A percentile compares a stretch with the other conserved stretches of the same genome.
phyloP scores from a whole-genome alignment of 2,329 filamentous ascomycete genomes.

The Xylariaceae sp. region DNA sequence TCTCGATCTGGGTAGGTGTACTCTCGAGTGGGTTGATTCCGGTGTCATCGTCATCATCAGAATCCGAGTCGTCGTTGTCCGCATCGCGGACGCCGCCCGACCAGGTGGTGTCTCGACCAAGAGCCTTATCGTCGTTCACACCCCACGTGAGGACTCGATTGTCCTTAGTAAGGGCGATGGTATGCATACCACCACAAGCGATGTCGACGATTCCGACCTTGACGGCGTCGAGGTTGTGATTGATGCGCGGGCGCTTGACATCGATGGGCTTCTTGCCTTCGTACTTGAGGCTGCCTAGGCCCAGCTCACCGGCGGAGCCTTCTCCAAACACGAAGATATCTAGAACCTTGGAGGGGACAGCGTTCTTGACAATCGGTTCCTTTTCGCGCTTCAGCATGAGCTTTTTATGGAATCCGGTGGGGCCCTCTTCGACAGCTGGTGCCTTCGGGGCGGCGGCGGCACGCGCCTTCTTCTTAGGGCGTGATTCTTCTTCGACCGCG shows the following conservation, averaged over 20 bases:
- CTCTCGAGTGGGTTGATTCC: conserved; percentile 68
- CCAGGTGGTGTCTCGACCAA: conserved; percentile 63
- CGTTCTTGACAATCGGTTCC: conserved; percentile 20
- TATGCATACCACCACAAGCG: conserved; percentile 66
- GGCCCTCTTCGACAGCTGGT: not conserved
- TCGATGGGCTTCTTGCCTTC: conserved; percentile 46
- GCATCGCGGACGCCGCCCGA: conserved; percentile 57
- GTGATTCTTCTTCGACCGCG: not conserved
- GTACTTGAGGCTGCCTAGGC: conserved; percentile 57
- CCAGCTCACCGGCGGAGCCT: conserved; percentile 56
- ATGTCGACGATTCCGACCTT: conserved; percentile 58
- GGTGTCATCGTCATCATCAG: conserved; percentile 50
- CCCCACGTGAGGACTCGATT: conserved; percentile 74
- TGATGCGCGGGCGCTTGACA: conserved; percentile 64
- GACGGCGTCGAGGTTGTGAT: conserved; percentile 50
- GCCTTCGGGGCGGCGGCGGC: not conserved
- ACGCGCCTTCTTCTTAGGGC: conserved; percentile 15
- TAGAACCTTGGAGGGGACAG: conserved; percentile 23
- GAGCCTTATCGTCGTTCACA: conserved; percentile 69
- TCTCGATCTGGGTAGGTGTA: conserved; percentile 57
- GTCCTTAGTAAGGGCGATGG: conserved; percentile 61
- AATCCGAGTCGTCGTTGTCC: conserved; percentile 38
- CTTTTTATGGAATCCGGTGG: conserved; percentile 17
- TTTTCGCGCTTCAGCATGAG: conserved; percentile 12
- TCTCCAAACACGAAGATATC: conserved; percentile 55